phyloP scores from a whole-genome alignment of 768 basidiomycete species.

The Leccinum aurantiacum region DNA sequence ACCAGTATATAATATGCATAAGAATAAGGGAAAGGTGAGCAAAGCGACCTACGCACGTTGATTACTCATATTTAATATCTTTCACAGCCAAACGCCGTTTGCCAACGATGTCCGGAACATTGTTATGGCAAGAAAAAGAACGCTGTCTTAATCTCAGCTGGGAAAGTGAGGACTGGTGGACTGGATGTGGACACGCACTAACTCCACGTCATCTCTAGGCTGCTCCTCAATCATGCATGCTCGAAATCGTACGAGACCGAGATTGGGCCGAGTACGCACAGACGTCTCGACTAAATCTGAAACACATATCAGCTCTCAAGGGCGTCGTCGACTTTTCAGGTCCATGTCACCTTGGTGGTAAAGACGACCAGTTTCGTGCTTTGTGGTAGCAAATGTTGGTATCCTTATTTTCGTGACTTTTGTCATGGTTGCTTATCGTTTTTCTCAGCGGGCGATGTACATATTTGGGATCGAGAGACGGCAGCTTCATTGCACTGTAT shows the following conservation, averaged over 20 bases:
- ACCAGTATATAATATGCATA: constrained; percentile 49
- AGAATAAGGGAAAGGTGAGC: constrained; percentile 46
- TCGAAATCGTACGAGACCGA: constrained; percentile 60
- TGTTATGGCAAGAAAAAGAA: constrained; percentile 43
- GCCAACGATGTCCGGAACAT: constrained; percentile 56
- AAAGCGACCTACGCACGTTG: neutral
- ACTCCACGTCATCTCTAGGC: constrained; percentile 41
- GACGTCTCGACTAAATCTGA: constrained; percentile 37
- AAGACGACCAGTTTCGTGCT: constrained; percentile 73
- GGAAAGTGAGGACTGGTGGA: constrained; percentile 22
- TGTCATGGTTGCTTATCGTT: neutral
- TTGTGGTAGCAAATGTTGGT: constrained; percentile 70
- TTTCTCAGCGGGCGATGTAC: constrained; percentile 73
- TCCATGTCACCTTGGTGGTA: constrained; percentile 80
- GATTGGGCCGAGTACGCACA: constrained; percentile 36
- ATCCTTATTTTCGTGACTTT: no score
- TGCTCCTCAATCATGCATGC: constrained; percentile 76
- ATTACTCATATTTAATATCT: constrained; percentile 13
- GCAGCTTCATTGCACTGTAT: constrained; percentile 71
- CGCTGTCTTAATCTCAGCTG: constrained; percentile 43
- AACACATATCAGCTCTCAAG: constrained; percentile 76
- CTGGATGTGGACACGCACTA: constrained; percentile 10
- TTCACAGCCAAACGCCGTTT: constrained; percentile 50
- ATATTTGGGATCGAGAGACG: constrained; percentile 85
- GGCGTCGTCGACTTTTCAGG: constrained; percentile 71